phyloP scores from a whole-genome alignment of 2,329 filamentous ascomycete genomes.

The Sporothrix euskadiensis region DNA sequence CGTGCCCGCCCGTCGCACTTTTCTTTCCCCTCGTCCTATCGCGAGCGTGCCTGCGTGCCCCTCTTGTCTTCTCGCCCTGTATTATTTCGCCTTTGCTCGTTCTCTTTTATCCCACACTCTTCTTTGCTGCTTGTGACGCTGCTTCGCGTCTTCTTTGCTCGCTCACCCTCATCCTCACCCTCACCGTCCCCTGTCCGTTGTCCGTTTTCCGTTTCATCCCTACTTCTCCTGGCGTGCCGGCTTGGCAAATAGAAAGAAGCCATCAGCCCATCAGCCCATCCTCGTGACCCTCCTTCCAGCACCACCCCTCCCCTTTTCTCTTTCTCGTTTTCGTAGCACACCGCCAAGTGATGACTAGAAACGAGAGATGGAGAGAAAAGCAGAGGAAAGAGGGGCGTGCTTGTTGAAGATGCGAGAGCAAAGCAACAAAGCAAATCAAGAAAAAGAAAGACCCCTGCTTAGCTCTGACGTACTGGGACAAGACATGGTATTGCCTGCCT shows the following conservation, averaged over 20 bases:
- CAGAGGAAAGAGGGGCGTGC: background rate
- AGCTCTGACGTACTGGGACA: background rate
- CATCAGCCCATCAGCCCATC: conserved; percentile 14
- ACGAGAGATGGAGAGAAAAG: background rate
- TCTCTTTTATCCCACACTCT: background rate
- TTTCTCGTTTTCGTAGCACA: conserved; percentile 25
- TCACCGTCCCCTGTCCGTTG: background rate
- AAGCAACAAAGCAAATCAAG: background rate
- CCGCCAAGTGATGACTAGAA: conserved; percentile 21
- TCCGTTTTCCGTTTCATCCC: conserved; percentile 13
- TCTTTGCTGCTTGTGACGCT: background rate
- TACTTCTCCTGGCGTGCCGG: conserved; percentile 1
- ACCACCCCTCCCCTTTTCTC: conserved; percentile 1
- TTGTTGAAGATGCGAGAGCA: background rate
- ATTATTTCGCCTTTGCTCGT: background rate
- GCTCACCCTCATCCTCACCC: background rate
- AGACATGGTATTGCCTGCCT: background rate
- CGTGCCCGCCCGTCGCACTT: background rate
- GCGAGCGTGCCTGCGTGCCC: background rate
- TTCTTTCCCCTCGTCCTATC: background rate
- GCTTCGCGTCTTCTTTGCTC: background rate
- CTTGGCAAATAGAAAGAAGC: conserved; percentile 24
- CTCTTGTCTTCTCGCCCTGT: background rate
- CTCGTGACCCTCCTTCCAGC: conserved; percentile 26
- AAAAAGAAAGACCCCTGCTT: conserved; percentile 9